Evolutionary conservation across 75 land plant species (phyloP).

Genomic region (Selaginella moellendorffii): DNA sequence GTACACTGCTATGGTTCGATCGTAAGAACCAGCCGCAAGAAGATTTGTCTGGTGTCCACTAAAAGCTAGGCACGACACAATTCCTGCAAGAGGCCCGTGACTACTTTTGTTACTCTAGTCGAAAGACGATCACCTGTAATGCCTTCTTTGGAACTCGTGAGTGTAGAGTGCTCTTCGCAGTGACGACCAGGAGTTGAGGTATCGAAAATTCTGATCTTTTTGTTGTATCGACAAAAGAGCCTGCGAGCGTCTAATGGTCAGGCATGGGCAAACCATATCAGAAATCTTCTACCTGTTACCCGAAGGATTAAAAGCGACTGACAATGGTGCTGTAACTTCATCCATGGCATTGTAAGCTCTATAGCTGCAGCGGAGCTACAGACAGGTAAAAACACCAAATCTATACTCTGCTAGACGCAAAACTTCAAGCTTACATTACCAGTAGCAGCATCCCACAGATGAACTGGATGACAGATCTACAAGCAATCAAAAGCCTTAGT

Average conservation of each 20-base stretch:
- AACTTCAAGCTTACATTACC: constrained; percentile 46
- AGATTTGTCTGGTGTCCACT: constrained; percentile 50
- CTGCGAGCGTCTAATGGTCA: too few species aligned
- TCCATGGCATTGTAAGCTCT: constrained; percentile 98
- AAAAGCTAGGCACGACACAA: constrained; percentile 72
- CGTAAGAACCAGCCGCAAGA: constrained; percentile 86
- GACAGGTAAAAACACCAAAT: too few species aligned
- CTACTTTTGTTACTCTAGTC: background rate
- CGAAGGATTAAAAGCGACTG: constrained; percentile 63
- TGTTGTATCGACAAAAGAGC: constrained; percentile 91
- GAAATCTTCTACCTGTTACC: constrained; percentile 88
- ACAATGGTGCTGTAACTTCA: constrained; percentile 89
- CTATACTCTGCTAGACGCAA: background rate
- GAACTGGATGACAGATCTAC: constrained; percentile 92
- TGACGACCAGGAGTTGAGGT: constrained; percentile 90
- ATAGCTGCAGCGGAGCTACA: constrained; percentile 90
- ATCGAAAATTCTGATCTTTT: constrained; percentile 74
- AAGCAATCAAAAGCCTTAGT: too few species aligned
- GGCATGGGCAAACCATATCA: too few species aligned
- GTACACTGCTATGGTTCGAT: constrained; percentile 64
- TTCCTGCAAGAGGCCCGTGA: constrained; percentile 35
- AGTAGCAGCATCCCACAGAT: constrained; percentile 88
- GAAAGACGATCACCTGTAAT: constrained; percentile 49
- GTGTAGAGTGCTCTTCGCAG: constrained; percentile 58
- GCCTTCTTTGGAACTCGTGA: constrained; percentile 59